Evolutionary conservation across 179 eudicot species (phyloP).

Genomic region (Sideroxylon spinosum): DNA sequence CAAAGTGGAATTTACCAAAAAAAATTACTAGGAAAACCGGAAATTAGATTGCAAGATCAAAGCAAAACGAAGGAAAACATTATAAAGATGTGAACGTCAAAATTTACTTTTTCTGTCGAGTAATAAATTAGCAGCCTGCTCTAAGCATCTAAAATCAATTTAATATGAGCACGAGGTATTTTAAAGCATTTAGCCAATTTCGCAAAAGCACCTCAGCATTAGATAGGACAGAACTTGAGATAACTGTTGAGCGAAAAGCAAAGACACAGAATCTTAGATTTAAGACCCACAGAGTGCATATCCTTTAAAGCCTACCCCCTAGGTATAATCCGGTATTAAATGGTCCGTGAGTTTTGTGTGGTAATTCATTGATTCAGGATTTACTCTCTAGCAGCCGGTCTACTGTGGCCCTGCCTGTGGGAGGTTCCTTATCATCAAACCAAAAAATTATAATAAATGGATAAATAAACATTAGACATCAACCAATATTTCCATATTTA

Average conservation of each 20-base stretch:
- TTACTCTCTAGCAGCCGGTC: too few relatives aligned
- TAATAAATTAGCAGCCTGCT: constrained; percentile 1
- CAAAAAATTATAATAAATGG: too few relatives aligned
- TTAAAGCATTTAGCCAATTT: background rate
- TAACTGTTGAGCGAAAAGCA: too few relatives aligned
- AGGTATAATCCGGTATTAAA: too few relatives aligned
- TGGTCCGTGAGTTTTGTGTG: too few relatives aligned
- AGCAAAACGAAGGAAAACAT: background rate
- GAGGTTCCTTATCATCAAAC: too few relatives aligned
- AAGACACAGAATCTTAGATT: too few relatives aligned
- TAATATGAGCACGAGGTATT: background rate
- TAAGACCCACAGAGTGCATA: too few relatives aligned
- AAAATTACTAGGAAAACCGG: background rate
- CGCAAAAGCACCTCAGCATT: background rate
- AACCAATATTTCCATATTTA: background rate
- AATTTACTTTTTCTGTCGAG: background rate
- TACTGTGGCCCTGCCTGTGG: too few relatives aligned
- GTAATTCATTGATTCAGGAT: too few relatives aligned
- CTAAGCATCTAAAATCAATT: background rate
- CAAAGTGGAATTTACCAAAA: background rate
- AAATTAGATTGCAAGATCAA: background rate
- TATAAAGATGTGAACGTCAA: background rate
- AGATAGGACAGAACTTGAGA: background rate
- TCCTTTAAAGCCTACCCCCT: too few relatives aligned
- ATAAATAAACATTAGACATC: too few relatives aligned